Conservation (phyloP, 768 basidiomycete species). For the Myochromella boudieri region DNA sequence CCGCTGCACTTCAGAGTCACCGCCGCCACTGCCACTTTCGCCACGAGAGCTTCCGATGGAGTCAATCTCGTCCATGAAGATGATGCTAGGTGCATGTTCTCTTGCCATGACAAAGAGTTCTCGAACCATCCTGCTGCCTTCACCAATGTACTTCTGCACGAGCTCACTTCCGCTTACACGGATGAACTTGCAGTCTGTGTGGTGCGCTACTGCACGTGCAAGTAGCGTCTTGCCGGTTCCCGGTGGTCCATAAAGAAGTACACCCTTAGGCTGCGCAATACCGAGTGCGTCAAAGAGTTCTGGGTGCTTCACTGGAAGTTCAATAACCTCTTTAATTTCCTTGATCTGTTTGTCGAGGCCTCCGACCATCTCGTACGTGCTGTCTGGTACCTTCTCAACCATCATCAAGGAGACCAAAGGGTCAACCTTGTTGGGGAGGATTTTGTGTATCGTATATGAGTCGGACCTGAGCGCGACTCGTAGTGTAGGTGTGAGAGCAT, state of each 20-base stretch:
- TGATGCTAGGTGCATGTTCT: slow-evolving; percentile 96
- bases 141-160: slow-evolving; percentile 98
- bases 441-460: slow-evolving; percentile 94
- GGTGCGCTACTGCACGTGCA: slow-evolving; percentile 94
- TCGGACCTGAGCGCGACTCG: slow-evolving; percentile 96
- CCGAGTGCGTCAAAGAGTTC: slow-evolving; percentile 95
- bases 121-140: slow-evolving; percentile 94
- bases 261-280: slow-evolving; percentile 96
- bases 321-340: slow-evolving; percentile 96
- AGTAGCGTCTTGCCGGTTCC: slow-evolving; percentile 96
- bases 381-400: slow-evolving; percentile 99
- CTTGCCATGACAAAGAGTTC: slow-evolving; percentile 98
- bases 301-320: slow-evolving; percentile 95
- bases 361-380: slow-evolving; percentile 99
- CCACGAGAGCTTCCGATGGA: slow-evolving; percentile 93
- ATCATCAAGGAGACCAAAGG: slow-evolving; percentile 99
- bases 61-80: slow-evolving; percentile 99
- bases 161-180: slow-evolving; percentile 92
- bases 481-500: slow-evolving; percentile 76
- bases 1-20: slow-evolving; percentile 87
- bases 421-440: slow-evolving; percentile 96
- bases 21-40: slow-evolving; percentile 86
- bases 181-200: slow-evolving; percentile 98
- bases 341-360: slow-evolving; percentile 95
- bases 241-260: slow-evolving; percentile 92